Base-by-base conservation (phyloP, 106 monocot genomes). In the Dendrobium officinale region DNA sequence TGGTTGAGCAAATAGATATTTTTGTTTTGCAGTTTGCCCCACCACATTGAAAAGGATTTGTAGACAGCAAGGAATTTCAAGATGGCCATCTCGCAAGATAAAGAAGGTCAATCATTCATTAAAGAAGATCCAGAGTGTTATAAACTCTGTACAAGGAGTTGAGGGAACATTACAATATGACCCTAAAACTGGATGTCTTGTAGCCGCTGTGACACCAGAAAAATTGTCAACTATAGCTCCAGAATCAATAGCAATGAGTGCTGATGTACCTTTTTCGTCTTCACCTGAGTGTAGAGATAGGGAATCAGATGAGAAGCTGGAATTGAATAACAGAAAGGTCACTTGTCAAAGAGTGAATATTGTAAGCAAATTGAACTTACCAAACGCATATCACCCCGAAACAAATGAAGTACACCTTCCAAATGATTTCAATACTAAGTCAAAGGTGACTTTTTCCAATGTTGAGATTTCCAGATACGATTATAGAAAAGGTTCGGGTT, bases 31-130 rank as follows among this genome's bases (percentile, higher is more conserved):
- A 98, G 97, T 94, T 85, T 98, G 97, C 55, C 94, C 97, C 13
- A 95, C 97, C 37, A 98, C 97, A 13, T 75, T 98, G 77, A 98
- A 98, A 88, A 89, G 94, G 75, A 94, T 92, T 84, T 98, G 97
- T 82, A 85, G 97, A 79, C 94, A 92, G 76, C 89, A 98, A 73
- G 97, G 97, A 16, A 95, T 95, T 77, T 89, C 88, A 41, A 87
- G 97, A 86, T 98, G 97, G 97, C 94, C 97, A 58, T 98, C 97
- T 78, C 97, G 97, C 70, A 98, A 98, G 80, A 98, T 98, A 87
- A 95, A 91, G 72, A 98, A 98, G 80, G 94, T 98, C 20, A 98
- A 98, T 33, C 88, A 92, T 37, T 98, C 97, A 19, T 81, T 98
- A 0, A 85, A 89, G 81, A 98, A 92, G 84, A 92, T 98, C 59